Evolutionary conservation across 2,329 filamentous ascomycete genomes (phyloP), one percentile per base, ranked within the genome.

Genomic region (Neophaeococcomyces mojaviensis): DNA sequence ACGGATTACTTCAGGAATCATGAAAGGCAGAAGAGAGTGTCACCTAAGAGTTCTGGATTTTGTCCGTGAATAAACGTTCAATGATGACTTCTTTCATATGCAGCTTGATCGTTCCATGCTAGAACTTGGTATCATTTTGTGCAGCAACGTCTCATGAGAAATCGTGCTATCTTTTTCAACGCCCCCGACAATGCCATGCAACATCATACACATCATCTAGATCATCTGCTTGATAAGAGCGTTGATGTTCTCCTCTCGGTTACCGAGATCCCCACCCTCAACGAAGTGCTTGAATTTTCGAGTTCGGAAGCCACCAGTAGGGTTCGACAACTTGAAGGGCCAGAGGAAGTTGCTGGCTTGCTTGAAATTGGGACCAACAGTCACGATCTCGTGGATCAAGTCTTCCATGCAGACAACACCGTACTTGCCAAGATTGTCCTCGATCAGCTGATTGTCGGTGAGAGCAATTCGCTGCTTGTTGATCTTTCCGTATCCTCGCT

Each of bases 301-400:
- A 64, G 85, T 73, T 62, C 85, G 84, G 88, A 97, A 98, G 58
- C 92, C 90, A 70, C 92, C 92, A 62, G 76, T 97, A 68, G 92
- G 92, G 82, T 94, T 96, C 81, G 82, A 88, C 61, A 98, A 86
- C 86, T 98, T 97, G 84, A 98, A 98, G 68, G 92, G 92, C 92
- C 92, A 98, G 61, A 97, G 77, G 83, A 97, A 97, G 85, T 97
- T 98, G 77, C 84, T 81, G 65, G 87, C 88, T 78, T 96, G 89
- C 84, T 96, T 97, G 86, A 92, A 94, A 84, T 97, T 97, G 78
- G 90, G 90, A 68, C 92, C 90, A 59, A 97, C 92, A 50, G 89
- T 94, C 81, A 82, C 90, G 77, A 94, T 95, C 81, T 98, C 92
- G 80, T 98, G 92, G 73, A 98, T 89, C 61, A 98, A 77, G 76